Evolutionary conservation across 495 filamentous ascomycete species (phyloP), one percentile per base, ranked within the genome.

Genomic region (Amorphotheca resinae): DNA sequence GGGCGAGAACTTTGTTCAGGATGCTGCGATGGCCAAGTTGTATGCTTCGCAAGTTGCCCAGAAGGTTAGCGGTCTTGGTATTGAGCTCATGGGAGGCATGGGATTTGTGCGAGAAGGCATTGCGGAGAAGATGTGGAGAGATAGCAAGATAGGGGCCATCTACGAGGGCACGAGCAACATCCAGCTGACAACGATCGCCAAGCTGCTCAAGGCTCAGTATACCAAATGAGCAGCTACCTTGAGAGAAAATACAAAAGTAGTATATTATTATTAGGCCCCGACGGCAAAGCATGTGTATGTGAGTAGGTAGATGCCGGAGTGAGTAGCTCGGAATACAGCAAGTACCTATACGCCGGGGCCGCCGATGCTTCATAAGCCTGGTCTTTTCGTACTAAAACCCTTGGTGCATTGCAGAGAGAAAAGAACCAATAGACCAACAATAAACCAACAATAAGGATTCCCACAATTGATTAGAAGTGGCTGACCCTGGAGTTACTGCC

Each of bases 1-100:
- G 2, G 93, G 93, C 16, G 76, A 93, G 63, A 78, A 93, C 56
- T 99, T 96, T 52, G 89, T 99, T 39, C 71, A 70, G 52, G 89
- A 99, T 54, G 93, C 91, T 4, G 93, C 91, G 39, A 99, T 99
- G 91, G 91, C 91, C 34, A 99, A 99, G 69, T 72, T 99, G 21
- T 95, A 79, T 59, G 79, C 91, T 2, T 87, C 81, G 9, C 93
- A 96, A 67, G 87, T 99, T 14, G 91, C 91, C 0, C 84, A 84
- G 12, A 76, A 77, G 39, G 89, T 96, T 16, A 82, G 83, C 38
- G 79, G 87, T 8, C 75, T 77, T 9, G 91, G 88, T 2, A 76
- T 99, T 14, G 91, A 96, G 65, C 96, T 93, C 91, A 95, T 95
- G 89, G 91, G 91, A 25, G 91, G 91, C 39, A 56, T 56, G 53